Percentiles rank a stretch among this genome's conserved stretches.
phyloP scores from a whole-genome alignment of 257 asterid genomes.

The Gentiana straminea region DNA sequence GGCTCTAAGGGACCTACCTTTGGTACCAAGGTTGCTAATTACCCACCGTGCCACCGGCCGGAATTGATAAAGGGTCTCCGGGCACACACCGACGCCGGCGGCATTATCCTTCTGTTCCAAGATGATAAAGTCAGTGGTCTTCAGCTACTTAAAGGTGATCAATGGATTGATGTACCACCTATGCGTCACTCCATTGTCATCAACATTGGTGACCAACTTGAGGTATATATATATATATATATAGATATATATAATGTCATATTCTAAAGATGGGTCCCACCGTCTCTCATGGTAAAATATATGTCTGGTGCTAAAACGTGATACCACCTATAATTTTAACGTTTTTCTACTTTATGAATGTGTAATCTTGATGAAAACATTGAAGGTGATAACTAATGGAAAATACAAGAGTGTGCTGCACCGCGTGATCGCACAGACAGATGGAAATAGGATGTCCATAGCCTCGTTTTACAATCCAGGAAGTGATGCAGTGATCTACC shows the following conservation, averaged over 20 bases:
- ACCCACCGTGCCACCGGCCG: conserved; percentile 65
- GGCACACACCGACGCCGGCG: conserved; percentile 77
- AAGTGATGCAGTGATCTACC: conserved; percentile 49
- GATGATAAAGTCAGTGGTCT: conserved; percentile 72
- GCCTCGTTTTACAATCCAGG: conserved; percentile 68
- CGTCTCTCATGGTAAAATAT: no score
- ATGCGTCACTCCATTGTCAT: conserved; percentile 63
- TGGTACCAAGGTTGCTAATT: conserved; percentile 70
- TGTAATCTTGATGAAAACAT: neutral
- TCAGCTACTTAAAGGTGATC: conserved; percentile 60
- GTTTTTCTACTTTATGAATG: neutral
- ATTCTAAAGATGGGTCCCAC: no score
- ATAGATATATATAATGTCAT: no score
- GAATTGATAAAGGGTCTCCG: conserved; percentile 71
- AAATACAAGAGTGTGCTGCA: conserved; percentile 56
- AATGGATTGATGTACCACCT: conserved; percentile 72
- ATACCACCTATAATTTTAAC: no score
- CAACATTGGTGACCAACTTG: conserved; percentile 62
- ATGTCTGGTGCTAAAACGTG: no score
- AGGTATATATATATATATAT: conserved; percentile 23
- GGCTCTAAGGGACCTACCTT: conserved; percentile 60
- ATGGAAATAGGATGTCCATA: conserved; percentile 51
- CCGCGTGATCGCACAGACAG: conserved; percentile 46
- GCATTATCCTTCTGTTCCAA: conserved; percentile 66
- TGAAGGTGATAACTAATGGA: conserved; percentile 51